A percentile compares a stretch with the other conserved stretches of the same genome.
Conservation (phyloP, 2,329 filamentous ascomycete genomes). For the Claviceps africana region DNA sequence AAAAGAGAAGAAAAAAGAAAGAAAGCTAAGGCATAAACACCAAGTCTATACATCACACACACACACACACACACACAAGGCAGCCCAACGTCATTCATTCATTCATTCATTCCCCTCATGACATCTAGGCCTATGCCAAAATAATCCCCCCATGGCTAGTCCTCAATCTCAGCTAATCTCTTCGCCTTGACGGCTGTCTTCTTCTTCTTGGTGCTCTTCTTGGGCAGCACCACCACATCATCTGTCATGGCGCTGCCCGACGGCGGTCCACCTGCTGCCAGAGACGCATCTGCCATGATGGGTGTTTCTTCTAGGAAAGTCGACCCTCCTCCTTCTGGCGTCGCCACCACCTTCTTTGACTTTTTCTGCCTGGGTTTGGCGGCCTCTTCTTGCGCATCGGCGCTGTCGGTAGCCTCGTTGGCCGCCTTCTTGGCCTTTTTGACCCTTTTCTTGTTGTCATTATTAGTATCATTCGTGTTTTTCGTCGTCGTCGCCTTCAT, state of each 20-base stretch:
- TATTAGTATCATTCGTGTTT: not conserved
- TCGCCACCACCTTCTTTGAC: slow-evolving; percentile 12
- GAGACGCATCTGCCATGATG: not conserved
- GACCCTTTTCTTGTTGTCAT: not conserved
- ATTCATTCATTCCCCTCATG: not conserved
- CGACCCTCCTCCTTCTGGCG: not conserved
- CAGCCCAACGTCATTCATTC: not conserved
- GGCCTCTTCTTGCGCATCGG: slow-evolving; percentile 12
- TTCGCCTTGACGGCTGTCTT: slow-evolving; percentile 26
- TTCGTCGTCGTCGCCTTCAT: slow-evolving; percentile 30
- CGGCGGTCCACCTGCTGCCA: not conserved
- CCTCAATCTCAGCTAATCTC: slow-evolving; percentile 18
- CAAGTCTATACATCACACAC: too few relatives aligned
- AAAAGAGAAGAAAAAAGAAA: too few relatives aligned
- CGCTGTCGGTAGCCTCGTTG: slow-evolving; percentile 11
- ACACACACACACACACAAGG: too few relatives aligned
- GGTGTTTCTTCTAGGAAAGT: not conserved
- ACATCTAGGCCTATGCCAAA: not conserved
- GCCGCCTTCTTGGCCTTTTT: not conserved
- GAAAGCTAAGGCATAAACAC: too few relatives aligned
- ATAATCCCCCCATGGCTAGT: not conserved
- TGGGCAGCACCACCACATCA: slow-evolving; percentile 14
- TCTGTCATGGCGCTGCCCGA: not conserved
- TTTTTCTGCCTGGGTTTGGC: slow-evolving; percentile 39
- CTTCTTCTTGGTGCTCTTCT: slow-evolving; percentile 33